Conservation (phyloP, 2,329 filamentous ascomycete genomes). For the Fonsecaea nubica region DNA sequence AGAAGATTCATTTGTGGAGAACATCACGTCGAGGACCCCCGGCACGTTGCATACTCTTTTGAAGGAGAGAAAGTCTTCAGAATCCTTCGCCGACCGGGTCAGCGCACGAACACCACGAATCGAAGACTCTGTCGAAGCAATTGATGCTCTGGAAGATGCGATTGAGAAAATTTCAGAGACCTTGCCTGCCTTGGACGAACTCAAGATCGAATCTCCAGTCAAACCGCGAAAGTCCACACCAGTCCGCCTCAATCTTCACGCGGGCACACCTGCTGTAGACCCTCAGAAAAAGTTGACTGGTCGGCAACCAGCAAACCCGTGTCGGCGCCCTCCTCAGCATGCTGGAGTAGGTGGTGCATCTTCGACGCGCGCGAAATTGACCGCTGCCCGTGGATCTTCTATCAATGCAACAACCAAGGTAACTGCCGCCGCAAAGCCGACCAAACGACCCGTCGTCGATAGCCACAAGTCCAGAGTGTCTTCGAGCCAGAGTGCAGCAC, state of each 20-base stretch:
- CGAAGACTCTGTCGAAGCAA: slow-evolving; percentile 58
- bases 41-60: slow-evolving; percentile 32
- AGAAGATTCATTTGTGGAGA: slow-evolving; percentile 44
- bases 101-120: slow-evolving; percentile 39
- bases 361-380: slow-evolving; percentile 18
- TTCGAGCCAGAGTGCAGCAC: slow-evolving; percentile 24
- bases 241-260: slow-evolving; percentile 1
- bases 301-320: slow-evolving; percentile 15
- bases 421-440: slow-evolving; percentile 21
- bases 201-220: slow-evolving; percentile 36
- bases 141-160: slow-evolving; percentile 60
- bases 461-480: slow-evolving; percentile 20
- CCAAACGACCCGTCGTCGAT: slow-evolving; percentile 33
- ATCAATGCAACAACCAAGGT: slow-evolving; percentile 30
- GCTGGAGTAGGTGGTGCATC: slow-evolving; percentile 21
- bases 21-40: slow-evolving; percentile 42
- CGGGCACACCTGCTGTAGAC: slow-evolving; percentile 5
- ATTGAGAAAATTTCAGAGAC: slow-evolving; percentile 55
- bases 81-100: slow-evolving; percentile 38
- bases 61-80: slow-evolving; percentile 12
- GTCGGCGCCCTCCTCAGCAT: slow-evolving; percentile 41
- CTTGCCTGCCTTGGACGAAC: slow-evolving; percentile 42
- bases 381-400: slow-evolving; percentile 10
- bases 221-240: slow-evolving; percentile 31
- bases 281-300: slow-evolving; percentile 29